Base-by-base conservation (phyloP, 495 filamentous ascomycete genomes). In the Aspergillus homomorphus region DNA sequence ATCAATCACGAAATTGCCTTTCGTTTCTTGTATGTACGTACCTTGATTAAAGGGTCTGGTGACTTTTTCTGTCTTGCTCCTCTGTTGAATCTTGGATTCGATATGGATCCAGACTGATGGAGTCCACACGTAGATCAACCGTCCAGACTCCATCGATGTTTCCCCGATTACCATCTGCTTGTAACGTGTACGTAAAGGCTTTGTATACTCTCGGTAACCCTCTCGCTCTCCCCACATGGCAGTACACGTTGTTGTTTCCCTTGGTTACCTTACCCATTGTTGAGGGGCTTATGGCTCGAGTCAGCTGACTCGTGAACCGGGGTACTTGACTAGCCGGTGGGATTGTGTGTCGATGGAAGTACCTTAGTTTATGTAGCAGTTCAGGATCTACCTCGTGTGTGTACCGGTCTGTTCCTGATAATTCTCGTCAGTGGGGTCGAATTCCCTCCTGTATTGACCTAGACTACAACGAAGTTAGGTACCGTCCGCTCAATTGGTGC, bases 71-170 rank as follows among this genome's bases (percentile, higher is more conserved):
- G n/a, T n/a, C n/a, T n/a, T n/a, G n/a, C n/a, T n/a, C n/a, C n/a
- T n/a, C n/a, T 9, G 26, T 38, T 38, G 33, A 38, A 38, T 38
- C 33, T 38, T 7, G 33, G 15, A 12, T 2, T 38, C 33, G 8
- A 38, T 6, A 38, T 38, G 33, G 33, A 38, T 38, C 33, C 33
- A 38, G 33, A 12, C 33, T 7, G 33, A 38, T 38, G 33, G 33
- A 38, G 33, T n/a, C n/a, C n/a, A n/a, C n/a, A n/a, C n/a, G 43
- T 45, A 45, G 43, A 45, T 45, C 43, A 45, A 45, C 43, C 43
- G 43, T 20, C 5, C 43, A 28, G 26, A 28, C 26, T 28, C 9
- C 4, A 9, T 28, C 26, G 26, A 28, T 28, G 4, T 28, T 28
- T 28, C 26, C 26, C 26, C 26, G 26, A 9, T 3, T 28, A n/a